phyloP scores from a whole-genome alignment of 1,284 basidiomycete genomes.

The Puccinia polysora region DNA sequence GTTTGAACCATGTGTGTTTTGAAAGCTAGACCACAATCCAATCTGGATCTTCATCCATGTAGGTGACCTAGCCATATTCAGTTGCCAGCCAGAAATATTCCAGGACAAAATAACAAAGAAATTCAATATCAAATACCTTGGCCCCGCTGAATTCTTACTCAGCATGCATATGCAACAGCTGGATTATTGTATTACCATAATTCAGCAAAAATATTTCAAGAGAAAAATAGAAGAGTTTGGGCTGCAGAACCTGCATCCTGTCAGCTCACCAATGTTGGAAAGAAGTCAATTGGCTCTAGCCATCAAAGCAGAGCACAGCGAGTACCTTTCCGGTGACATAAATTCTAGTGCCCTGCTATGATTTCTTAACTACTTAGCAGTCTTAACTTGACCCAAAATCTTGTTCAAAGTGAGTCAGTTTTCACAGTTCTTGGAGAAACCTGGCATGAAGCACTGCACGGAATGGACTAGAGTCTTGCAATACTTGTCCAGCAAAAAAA shows the following conservation, averaged over 20 bases:
- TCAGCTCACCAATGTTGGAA: too few species aligned
- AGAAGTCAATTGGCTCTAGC: too few species aligned
- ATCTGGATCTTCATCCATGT: not conserved
- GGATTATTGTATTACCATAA: not conserved
- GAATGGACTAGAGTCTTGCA: not conserved
- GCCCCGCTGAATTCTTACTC: not conserved
- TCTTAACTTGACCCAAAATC: not conserved
- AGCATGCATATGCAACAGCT: not conserved
- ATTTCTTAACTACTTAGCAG: not conserved
- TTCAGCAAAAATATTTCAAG: not conserved
- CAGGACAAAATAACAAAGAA: not conserved
- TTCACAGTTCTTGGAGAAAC: not conserved
- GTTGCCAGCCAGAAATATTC: not conserved
- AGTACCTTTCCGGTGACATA: too few species aligned
- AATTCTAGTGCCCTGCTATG: not conserved
- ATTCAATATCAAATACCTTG: conserved; percentile 9
- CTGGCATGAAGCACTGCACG: not conserved
- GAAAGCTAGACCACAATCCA: not conserved
- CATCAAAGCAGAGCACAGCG: too few species aligned
- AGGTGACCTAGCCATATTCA: not conserved
- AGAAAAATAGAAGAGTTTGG: too few species aligned
- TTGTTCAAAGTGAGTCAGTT: not conserved
- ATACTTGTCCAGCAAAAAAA: not conserved
- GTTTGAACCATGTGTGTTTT: conserved; percentile 6
- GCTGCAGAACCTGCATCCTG: too few species aligned